phyloP scores from a whole-genome alignment of 2,329 filamentous ascomycete species.

The Myrmaecium sp. region DNA sequence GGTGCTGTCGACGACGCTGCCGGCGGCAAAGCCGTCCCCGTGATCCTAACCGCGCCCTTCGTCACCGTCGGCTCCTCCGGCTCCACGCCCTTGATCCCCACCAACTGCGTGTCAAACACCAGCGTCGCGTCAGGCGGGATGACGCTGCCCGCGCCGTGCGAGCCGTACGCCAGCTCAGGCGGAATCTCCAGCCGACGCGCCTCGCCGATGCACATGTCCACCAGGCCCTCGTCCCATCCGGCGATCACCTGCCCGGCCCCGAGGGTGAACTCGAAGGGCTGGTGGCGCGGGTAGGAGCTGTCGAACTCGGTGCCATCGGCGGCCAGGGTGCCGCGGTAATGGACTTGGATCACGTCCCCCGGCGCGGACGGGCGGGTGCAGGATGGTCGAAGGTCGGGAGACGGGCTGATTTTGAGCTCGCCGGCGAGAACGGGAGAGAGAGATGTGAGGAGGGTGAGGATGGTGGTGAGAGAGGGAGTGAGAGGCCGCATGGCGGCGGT shows the following conservation, averaged over 20 bases:
- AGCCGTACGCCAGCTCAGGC: conserved; percentile 70
- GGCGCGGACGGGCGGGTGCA: conserved; percentile 56
- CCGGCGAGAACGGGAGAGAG: conserved; percentile 27
- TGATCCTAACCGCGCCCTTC: too few relatives aligned
- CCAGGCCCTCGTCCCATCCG: conserved; percentile 83
- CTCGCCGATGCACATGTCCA: conserved; percentile 95
- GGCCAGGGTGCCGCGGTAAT: conserved; percentile 73
- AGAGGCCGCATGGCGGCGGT: too few relatives aligned
- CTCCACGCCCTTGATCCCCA: conserved; percentile 61
- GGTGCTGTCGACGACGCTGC: conserved; percentile 7
- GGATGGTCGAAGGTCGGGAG: conserved; percentile 50
- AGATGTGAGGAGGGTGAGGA: conserved; percentile 27
- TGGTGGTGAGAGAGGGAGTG: conserved; percentile 16
- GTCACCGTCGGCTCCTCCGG: conserved; percentile 1
- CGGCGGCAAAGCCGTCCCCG: too few relatives aligned
- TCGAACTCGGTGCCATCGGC: conserved; percentile 41
- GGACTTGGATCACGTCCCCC: conserved; percentile 69
- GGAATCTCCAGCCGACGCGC: conserved; percentile 84
- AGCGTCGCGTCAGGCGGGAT: conserved; percentile 75
- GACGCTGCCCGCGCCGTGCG: conserved; percentile 59
- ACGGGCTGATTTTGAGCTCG: conserved; percentile 48
- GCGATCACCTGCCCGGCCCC: conserved; percentile 83
- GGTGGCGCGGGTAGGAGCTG: conserved; percentile 54
- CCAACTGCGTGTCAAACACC: conserved; percentile 82
- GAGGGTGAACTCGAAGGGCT: conserved; percentile 63